Base-by-base conservation (phyloP, 176 grass and related monocot genomes). In the Tuctoria greenei region DNA sequence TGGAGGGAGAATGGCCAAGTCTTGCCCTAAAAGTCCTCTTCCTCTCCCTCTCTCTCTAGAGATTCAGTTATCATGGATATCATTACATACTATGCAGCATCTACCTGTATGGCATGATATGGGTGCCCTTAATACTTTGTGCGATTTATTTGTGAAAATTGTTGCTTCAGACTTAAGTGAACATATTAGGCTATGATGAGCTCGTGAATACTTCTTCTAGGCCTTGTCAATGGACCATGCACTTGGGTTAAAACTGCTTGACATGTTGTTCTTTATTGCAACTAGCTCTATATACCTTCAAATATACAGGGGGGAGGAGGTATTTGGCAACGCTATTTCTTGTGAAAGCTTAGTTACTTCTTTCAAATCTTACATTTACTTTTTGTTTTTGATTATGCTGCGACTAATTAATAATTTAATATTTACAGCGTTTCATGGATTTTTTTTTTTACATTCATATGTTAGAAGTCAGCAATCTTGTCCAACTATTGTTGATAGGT, bases 401-500 rank as follows among this genome's bases (percentile, higher is more conserved):
- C 38, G 28, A 61, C 16, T 26, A 23, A 44, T 75, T 23, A 74
- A 73, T 41, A 42, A 24, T 73, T 26, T 31, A 24, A 74, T 43
- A 12, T 40, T 73, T 18, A 45, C 39, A 74, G 15, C 8, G 28
- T 7, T 75, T 36, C 39, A 65, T 44, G 13, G 18, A 17, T 15
- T 47, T 37, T 64, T 20, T 20, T 64, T 82, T 61, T 72, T 82
- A 26, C 59, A 77, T 60, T 67, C 67, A 36, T 24, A 65, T 64
- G 66, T 59, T 23, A 50, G 49, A 41, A 20, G 46, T 60, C 2
- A 16, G 37, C 44, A 37, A 80, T 71, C 43, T 47, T 78, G n/a
- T 77, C 8, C 10, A 42, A 58, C 61, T 85, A 12, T 74, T 70
- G 42, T 86, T 51, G 44, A 27, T 81, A 97, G 93, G 88, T 93